Evolutionary conservation across 345 rosid species (phyloP), one percentile per base, ranked within the genome.

Genomic region (Gossypium australe): DNA sequence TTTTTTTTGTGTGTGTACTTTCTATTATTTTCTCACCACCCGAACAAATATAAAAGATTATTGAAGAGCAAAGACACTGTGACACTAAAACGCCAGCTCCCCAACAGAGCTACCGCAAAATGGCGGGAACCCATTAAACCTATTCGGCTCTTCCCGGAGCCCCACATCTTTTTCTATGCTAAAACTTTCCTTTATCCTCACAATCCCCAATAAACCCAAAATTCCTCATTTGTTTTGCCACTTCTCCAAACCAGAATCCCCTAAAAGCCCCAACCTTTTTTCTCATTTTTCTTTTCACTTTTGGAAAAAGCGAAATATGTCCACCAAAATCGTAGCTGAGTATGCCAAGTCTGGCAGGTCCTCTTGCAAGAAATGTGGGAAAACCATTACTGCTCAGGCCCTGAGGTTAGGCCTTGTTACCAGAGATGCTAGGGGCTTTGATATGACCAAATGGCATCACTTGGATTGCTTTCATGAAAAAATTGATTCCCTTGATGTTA

Each of bases 261-360:
- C 14, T 14, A 16, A 75, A 75, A 43, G 43, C 25, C 47, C 72
- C 34, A 44, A 55, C 65, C 16, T 13, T 67, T 75, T 53, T n/a
- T 13, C 13, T 44, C 18, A 22, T 8, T 11, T 41, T 17, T 75
- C 20, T 60, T 65, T 45, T 22, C 65, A 29, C 16, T 16, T 34
- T 4, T 29, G 44, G 44, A 11, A 22, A 20, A 57, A 55, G 20
- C 2, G 11, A 9, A 38, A 22, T 55, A 72, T 73, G 77, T 7
- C 82, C 13, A 13, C 85, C 41, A 83, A 75, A 71, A 73, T 89
- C 70, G 77, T 86, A 17, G 92, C 90, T 1, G 98, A 92, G 85
- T 92, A 94, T 72, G 94, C 98, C 48, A 94, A 90, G 76, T 94
- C 97, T 67, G 87, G 76, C 63, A 85, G 97, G 22, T 94, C 98